phyloP scores from a whole-genome alignment of 2,329 filamentous ascomycete species.

The Ophiocordyceps polyrhachis-furcata region DNA sequence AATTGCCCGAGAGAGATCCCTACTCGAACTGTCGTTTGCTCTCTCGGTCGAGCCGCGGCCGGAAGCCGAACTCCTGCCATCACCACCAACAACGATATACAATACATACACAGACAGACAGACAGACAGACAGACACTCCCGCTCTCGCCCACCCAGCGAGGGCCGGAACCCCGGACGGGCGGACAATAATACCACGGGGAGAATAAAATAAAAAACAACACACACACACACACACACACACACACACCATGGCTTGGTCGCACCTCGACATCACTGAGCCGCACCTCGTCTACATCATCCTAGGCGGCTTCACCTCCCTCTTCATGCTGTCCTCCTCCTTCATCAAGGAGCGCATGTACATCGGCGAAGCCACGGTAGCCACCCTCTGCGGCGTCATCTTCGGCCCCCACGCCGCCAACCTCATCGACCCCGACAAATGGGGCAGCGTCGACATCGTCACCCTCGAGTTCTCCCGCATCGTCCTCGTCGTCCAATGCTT shows the following conservation, averaged over 20 bases:
- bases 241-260: conserved; percentile 49
- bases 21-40: too few relatives aligned
- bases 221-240: not conserved
- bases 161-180: too few relatives aligned
- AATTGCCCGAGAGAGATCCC: too few relatives aligned
- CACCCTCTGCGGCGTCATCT: conserved; percentile 73
- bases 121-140: not conserved
- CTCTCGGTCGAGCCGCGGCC: too few relatives aligned
- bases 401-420: conserved; percentile 68
- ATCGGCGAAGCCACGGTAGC: conserved; percentile 96
- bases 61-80: too few relatives aligned
- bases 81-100: too few relatives aligned
- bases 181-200: too few relatives aligned
- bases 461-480: conserved; percentile 74
- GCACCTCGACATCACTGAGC: conserved; percentile 71
- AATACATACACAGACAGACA: too few relatives aligned
- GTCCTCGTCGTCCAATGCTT: conserved; percentile 87
- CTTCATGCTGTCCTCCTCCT: conserved; percentile 95
- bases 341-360: conserved; percentile 97
- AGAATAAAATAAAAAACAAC: not conserved
- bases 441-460: conserved; percentile 74
- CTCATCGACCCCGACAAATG: conserved; percentile 59
- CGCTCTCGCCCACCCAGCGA: too few relatives aligned
- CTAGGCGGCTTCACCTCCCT: conserved; percentile 91
- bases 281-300: conserved; percentile 97